Conservation (phyloP, 73 alveolate species). For the Effrenium voratum region DNA sequence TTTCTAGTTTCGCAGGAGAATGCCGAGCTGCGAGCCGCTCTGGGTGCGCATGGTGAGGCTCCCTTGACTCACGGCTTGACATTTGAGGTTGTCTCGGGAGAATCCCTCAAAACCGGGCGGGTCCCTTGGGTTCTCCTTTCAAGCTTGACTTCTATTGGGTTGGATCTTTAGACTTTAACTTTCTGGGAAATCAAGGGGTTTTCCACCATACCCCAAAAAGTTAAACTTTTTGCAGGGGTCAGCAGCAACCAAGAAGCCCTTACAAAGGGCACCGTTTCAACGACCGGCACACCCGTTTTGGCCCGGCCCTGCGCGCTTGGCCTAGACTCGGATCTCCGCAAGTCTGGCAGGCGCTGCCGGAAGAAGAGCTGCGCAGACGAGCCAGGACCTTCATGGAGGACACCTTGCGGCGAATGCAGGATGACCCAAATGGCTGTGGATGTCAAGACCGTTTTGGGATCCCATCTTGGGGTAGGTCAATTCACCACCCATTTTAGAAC, state of each 20-base stretch:
- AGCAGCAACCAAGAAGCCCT: neutral
- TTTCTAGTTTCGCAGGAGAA: constrained; percentile 7
- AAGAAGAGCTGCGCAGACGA: constrained; percentile 55
- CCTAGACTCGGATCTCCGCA: neutral
- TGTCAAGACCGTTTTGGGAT: too few relatives aligned
- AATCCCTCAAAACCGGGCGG: too few relatives aligned
- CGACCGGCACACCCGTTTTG: neutral
- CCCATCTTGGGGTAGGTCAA: too few relatives aligned
- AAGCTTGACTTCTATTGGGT: too few relatives aligned
- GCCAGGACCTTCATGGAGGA: constrained; percentile 50
- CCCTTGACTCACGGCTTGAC: neutral
- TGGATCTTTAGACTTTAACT: too few relatives aligned
- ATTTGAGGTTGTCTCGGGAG: neutral
- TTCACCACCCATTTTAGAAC: too few relatives aligned
- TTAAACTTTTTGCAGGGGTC: neutral
- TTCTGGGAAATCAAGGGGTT: neutral
- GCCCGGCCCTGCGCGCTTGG: neutral
- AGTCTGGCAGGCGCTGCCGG: neutral
- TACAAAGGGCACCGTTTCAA: neutral
- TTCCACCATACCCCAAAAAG: neutral
- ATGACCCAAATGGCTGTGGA: too few relatives aligned
- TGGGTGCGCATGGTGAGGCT: neutral
- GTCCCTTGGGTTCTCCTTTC: too few relatives aligned
- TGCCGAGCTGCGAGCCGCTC: constrained; percentile 29
- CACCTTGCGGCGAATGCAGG: too few relatives aligned